Base-by-base conservation (phyloP, 2,329 filamentous ascomycete species). In the Trichoderma guizhouense region DNA sequence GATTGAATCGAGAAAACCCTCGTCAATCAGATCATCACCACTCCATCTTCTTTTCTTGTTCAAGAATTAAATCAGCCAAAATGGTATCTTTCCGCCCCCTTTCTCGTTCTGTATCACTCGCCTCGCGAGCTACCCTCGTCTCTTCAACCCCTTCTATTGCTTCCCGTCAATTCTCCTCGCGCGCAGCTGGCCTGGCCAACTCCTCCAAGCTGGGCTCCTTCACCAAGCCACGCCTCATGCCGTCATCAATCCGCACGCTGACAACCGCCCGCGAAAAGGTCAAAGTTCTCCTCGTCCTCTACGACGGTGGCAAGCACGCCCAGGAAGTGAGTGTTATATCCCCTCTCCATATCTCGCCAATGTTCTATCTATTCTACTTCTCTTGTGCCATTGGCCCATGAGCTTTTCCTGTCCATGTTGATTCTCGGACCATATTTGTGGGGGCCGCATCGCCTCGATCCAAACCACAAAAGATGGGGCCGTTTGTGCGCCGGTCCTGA, bases 261-360 rank as follows among this genome's bases (percentile, higher is more conserved):
- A 87, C 86, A 78, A 82, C 82, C 74, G 74, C 76, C 72, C 77
- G 77, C 76, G 77, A 79, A 80, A 78, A 98, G 94, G 95, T 95
- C 86, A 98, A 98, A 87, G 93, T 98, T 85, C 91, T 98, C 82
- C 88, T 95, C 81, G 93, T 97, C 78, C 89, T 97, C 78, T 98
- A 98, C 88, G 95, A 98, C 85, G 95, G 94, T 82, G 89, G 90
- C 82, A 86, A 94, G 86, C 94, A 97, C 87, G 94, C 95, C 85
- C 86, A 92, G 84, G 88, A 98, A 81, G 94, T 97, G 82, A 82
- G 86, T 80, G 21, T 36, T 28, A 36, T 4, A 36, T 65, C n/a
- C n/a, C 12, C n/a, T 26, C 34, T 9, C 53, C 39, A 51, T 47
- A 9, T 34, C 3, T 39, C 18, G 39, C 39, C 71, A 57, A 15